Base-by-base conservation (phyloP, 1,284 basidiomycete genomes). In the Peniophora sp. region DNA sequence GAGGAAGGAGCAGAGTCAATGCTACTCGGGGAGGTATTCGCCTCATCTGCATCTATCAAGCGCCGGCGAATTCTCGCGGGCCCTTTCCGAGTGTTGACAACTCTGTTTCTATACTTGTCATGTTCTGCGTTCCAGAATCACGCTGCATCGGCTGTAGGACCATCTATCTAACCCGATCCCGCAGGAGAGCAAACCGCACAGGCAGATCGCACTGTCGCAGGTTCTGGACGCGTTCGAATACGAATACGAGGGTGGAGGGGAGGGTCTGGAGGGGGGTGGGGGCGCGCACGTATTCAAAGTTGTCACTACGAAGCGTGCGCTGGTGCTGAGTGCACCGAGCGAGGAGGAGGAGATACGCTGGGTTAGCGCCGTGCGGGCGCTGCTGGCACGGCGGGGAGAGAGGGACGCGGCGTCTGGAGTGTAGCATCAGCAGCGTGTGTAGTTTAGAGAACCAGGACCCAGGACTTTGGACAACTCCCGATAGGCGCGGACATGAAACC, bases 261-360 rank as follows among this genome's bases (percentile, higher is more conserved):
- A 67, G 27, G 64, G 69, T 8, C 64, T 66, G 34, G 66, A 55
- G 61, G 32, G 75, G 74, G 34, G 65, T 60, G 5, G 74, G n/a
- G 69, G 72, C 15, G 60, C 62, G 72, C 76, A 87, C 64, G 91
- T 88, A 48, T 97, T 99, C 81, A 93, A 97, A 70, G 88, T 99
- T 54, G 89, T 99, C 58, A 98, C 94, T 27, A 94, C 93, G 52
- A 95, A 96, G 67, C 81, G 93, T 51, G 87, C 89, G 20, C 76
- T 92, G 55, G 69, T 97, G 52, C 75, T 98, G 18, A 97, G 94
- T 61, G 97, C 96, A 10, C 96, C 97, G 3, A 88, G 81, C 51
- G 97, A 99, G 67, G 97, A 98, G 60, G 96, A 99, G 60, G 97
- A 99, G 71, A 97, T 99, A 68, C 91, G 90, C 65, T 99, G 97